A percentile compares a stretch with the other conserved stretches of the same genome.
Conservation (phyloP, 208 protist species). For the Crithidia acanthocephali region DNA sequence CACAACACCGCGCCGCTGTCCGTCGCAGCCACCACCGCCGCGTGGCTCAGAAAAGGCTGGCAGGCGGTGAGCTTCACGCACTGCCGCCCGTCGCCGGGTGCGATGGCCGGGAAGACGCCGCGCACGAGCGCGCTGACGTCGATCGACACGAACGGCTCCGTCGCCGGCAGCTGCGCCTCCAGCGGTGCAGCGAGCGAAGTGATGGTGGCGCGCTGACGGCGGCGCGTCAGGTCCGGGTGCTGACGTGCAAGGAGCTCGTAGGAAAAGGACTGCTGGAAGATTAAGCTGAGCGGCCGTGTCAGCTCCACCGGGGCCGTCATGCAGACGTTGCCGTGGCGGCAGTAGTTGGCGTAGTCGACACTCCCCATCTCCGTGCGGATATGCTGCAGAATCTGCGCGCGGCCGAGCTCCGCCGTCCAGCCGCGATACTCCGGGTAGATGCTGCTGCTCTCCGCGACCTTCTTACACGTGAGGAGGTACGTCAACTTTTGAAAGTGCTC, state of each 20-base stretch:
- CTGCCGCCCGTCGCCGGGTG: constrained; percentile 19
- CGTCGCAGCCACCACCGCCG: constrained; percentile 63
- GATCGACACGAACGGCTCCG: constrained; percentile 54
- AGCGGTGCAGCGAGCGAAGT: constrained; percentile 50
- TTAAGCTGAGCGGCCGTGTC: constrained; percentile 41
- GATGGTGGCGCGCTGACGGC: constrained; percentile 26
- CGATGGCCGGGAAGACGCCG: constrained; percentile 16
- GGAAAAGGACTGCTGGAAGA: constrained; percentile 69
- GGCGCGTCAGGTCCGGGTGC: constrained; percentile 34
- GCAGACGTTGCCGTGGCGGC: constrained; percentile 55
- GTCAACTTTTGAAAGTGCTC: constrained; percentile 80
- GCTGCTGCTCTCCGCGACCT: constrained; percentile 59
- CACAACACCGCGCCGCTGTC: constrained; percentile 63
- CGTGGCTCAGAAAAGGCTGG: constrained; percentile 68
- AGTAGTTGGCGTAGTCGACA: constrained; percentile 56
- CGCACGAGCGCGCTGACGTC: constrained; percentile 54
- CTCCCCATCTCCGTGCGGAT: constrained; percentile 58
- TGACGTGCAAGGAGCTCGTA: constrained; percentile 55
- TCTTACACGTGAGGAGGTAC: constrained; percentile 86
- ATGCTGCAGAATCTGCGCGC: constrained; percentile 63
- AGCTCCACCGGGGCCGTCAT: constrained; percentile 22
- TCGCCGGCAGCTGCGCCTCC: constrained; percentile 58
- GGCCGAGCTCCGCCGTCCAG: constrained; percentile 73
- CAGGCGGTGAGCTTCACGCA: constrained; percentile 61
- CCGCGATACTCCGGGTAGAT: constrained; percentile 76